These are phyloP conservation scores for Thelonectria discophora DNA, from an alignment of 2,329 filamentous ascomycete species.

Conservation along the genomic window DNA sequence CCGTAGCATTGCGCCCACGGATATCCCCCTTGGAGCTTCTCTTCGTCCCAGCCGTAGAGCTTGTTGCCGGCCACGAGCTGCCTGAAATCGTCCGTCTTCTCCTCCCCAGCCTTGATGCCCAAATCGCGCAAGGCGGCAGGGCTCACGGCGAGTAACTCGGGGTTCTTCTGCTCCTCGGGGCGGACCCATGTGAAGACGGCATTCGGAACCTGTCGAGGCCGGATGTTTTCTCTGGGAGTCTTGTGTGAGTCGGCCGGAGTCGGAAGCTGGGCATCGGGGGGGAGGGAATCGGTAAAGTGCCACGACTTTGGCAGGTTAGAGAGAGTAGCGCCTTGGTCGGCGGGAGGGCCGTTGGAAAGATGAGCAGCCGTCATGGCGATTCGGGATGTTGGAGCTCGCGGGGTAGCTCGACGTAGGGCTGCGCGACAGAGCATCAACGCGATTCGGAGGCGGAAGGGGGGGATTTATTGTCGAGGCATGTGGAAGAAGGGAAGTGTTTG, in stretches of 20 bases:
- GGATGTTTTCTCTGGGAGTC: conserved; percentile 78
- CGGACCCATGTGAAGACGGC: conserved; percentile 92
- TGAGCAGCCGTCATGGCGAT: conserved; percentile 46
- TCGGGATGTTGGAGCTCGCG: conserved; percentile 39
- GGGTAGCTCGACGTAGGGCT: conserved; percentile 44
- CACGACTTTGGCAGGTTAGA: conserved; percentile 70
- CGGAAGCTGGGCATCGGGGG: conserved; percentile 79
- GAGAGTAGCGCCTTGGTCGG: conserved; percentile 51
- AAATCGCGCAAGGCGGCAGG: conserved; percentile 81
- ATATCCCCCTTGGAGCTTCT: conserved; percentile 75
- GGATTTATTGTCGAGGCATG: conserved; percentile 22
- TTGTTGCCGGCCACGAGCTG: conserved; percentile 83
- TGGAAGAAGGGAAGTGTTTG: conserved; percentile 6
- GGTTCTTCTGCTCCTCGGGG: conserved; percentile 74
- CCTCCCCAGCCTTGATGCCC: conserved; percentile 75
- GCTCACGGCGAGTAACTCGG: conserved; percentile 85
- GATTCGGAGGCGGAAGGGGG: conserved; percentile 11
- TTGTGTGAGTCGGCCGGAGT: conserved; percentile 84
- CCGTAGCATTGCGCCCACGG: conserved; percentile 99
- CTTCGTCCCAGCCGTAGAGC: conserved; percentile 80
- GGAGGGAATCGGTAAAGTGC: conserved; percentile 72
- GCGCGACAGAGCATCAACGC: conserved; percentile 49
- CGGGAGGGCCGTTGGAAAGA: conserved; percentile 42
- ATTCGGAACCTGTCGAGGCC: conserved; percentile 82
- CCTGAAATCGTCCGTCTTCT: conserved; percentile 76